Conservation (phyloP, 192 early-diverging fungal species). For the Coemansia furcata region DNA sequence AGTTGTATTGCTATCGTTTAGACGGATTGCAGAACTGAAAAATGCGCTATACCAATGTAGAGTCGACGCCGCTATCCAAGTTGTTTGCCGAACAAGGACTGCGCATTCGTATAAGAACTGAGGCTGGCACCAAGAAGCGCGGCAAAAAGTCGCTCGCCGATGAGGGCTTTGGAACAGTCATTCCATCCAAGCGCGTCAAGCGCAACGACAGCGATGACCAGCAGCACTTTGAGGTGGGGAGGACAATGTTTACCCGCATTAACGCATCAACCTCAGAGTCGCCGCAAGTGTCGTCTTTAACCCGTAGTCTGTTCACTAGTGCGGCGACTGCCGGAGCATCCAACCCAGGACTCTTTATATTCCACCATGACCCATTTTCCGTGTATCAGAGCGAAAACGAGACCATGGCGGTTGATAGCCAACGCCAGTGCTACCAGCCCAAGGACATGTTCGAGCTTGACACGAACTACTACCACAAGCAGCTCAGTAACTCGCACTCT, state of each 20-base stretch:
- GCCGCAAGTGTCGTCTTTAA: not conserved
- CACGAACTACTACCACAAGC: not conserved
- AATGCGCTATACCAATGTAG: conserved; percentile 17
- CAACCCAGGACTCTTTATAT: conserved; percentile 10
- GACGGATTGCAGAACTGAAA: not conserved
- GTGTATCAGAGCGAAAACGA: conserved; percentile 15
- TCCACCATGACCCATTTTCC: conserved; percentile 22
- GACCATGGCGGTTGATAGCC: conserved; percentile 6
- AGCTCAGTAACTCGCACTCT: not conserved
- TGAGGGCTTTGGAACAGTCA: not conserved
- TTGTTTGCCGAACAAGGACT: conserved; percentile 94
- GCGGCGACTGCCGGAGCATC: not conserved
- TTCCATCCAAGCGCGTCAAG: conserved; percentile 16
- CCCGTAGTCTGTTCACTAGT: not conserved
- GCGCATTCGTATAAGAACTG: conserved; percentile 91
- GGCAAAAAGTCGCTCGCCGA: conserved; percentile 14
- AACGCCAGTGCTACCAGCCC: conserved; percentile 5
- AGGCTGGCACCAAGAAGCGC: conserved; percentile 59
- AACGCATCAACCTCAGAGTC: not conserved
- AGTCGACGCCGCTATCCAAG: conserved; percentile 83
- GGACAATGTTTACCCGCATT: not conserved
- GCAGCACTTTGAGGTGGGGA: not conserved
- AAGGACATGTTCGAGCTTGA: conserved; percentile 4
- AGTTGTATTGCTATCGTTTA: conserved; percentile 19
- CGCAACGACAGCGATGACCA: not conserved